Evolutionary conservation across 345 rosid species (phyloP).

Genomic region (Pistacia atlantica): DNA sequence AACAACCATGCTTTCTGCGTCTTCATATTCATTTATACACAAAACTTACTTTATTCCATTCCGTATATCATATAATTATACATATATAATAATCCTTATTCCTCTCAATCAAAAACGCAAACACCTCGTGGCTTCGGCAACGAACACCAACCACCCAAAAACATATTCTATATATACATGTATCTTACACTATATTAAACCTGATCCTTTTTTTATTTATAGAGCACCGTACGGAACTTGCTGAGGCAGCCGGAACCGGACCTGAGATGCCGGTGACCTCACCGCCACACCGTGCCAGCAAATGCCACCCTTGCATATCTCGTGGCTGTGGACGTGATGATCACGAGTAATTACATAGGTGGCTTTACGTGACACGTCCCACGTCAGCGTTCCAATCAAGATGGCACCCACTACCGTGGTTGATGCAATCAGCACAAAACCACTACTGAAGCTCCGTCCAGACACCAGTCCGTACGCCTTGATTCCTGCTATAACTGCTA

Average conservation of each 20-base stretch:
- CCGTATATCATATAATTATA: conserved; percentile 1
- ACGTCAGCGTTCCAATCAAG: conserved; percentile 72
- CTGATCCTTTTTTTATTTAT: background rate
- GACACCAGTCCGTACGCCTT: conserved; percentile 59
- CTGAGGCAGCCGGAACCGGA: conserved; percentile 85
- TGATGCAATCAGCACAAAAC: conserved; percentile 66
- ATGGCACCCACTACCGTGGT: conserved; percentile 63
- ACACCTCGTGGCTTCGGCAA: conserved; percentile 13
- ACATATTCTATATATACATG: background rate
- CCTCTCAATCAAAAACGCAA: conserved; percentile 22
- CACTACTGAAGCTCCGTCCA: conserved; percentile 70
- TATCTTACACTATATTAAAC: background rate
- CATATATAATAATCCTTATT: conserved; percentile 4
- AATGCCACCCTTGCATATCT: conserved; percentile 87
- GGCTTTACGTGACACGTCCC: conserved; percentile 89
- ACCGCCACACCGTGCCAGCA: conserved; percentile 99
- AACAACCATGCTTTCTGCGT: background rate
- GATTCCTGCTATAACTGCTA: conserved; percentile 74
- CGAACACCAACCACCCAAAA: background rate
- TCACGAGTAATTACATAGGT: conserved; percentile 64
- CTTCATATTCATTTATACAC: background rate
- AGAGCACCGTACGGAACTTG: conserved; percentile 32
- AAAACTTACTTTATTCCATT: background rate
- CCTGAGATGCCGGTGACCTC: conserved; percentile 89
- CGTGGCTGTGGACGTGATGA: conserved; percentile 57